Percentiles rank a stretch among this genome's conserved stretches.
phyloP scores from a whole-genome alignment of 148 eudicot genomes.

The Rhododendron mucronatum region DNA sequence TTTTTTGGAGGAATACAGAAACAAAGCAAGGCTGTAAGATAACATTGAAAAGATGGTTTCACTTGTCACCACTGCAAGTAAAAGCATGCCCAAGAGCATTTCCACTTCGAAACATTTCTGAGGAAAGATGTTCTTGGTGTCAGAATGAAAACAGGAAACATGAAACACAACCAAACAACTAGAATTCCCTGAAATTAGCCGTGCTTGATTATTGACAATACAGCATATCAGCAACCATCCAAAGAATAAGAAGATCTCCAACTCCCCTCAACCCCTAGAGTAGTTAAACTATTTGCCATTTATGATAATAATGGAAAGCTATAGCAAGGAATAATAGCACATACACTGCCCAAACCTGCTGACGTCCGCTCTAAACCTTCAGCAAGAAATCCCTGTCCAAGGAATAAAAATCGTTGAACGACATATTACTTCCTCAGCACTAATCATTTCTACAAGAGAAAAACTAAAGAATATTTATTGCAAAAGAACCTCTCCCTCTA shows the following conservation, averaged over 20 bases:
- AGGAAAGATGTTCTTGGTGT: background rate
- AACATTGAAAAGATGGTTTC: background rate
- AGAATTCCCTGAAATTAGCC: background rate
- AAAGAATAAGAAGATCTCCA: background rate
- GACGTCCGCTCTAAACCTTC: slow-evolving; percentile 88
- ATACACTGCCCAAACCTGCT: slow-evolving; percentile 98
- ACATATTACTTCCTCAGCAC: background rate
- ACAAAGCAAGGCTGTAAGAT: background rate
- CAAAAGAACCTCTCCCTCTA: background rate
- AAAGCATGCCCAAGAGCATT: background rate
- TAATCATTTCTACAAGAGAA: background rate
- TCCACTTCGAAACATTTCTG: background rate
- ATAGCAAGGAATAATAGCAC: slow-evolving; percentile 22
- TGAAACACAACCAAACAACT: background rate
- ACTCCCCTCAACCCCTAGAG: background rate
- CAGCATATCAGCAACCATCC: background rate
- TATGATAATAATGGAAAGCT: background rate
- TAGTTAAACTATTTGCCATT: background rate
- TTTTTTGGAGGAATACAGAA: background rate
- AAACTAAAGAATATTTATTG: background rate
- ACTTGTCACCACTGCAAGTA: background rate
- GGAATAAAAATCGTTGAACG: slow-evolving; percentile 7
- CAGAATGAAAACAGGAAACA: background rate
- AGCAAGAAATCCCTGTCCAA: slow-evolving; percentile 84
- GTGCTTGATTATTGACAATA: background rate